Conservation (phyloP, 257 asterid genomes). For the Ilex asprella region DNA sequence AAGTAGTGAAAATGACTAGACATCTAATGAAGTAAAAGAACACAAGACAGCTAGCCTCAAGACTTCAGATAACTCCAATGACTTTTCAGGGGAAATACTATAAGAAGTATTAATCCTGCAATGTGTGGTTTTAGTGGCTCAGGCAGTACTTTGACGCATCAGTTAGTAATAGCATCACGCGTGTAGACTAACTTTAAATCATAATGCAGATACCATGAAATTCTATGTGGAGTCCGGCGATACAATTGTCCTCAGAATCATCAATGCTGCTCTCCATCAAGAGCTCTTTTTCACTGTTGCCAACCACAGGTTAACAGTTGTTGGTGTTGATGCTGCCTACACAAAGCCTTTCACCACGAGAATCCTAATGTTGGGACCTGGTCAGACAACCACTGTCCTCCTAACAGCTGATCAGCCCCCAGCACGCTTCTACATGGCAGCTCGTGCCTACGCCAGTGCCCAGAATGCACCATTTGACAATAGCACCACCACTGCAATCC, state of each 20-base stretch:
- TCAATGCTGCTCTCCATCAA: conserved; percentile 73
- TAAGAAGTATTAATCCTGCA: too few species aligned
- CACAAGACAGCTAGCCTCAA: too few species aligned
- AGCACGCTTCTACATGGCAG: conserved; percentile 55
- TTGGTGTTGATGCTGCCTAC: conserved; percentile 56
- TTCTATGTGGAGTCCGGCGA: conserved; percentile 41
- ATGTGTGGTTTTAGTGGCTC: background rate
- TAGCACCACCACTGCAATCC: conserved; percentile 57
- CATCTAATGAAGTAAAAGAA: background rate
- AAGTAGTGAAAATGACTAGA: background rate
- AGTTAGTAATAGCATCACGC: background rate
- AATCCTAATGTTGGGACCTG: conserved; percentile 55
- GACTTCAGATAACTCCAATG: too few species aligned
- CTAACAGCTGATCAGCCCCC: conserved; percentile 48
- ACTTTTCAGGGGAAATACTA: too few species aligned
- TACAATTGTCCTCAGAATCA: conserved; percentile 44
- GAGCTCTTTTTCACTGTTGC: conserved; percentile 56
- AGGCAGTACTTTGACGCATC: background rate
- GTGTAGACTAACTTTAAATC: background rate
- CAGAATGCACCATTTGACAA: conserved; percentile 59
- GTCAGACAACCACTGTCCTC: conserved; percentile 66
- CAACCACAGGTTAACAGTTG: conserved; percentile 52
- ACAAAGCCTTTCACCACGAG: conserved; percentile 41
- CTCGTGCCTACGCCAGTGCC: conserved; percentile 44
- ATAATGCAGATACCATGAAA: conserved; percentile 33